phyloP scores from a whole-genome alignment of 768 basidiomycete genomes.

The Sutorius australiensis region DNA sequence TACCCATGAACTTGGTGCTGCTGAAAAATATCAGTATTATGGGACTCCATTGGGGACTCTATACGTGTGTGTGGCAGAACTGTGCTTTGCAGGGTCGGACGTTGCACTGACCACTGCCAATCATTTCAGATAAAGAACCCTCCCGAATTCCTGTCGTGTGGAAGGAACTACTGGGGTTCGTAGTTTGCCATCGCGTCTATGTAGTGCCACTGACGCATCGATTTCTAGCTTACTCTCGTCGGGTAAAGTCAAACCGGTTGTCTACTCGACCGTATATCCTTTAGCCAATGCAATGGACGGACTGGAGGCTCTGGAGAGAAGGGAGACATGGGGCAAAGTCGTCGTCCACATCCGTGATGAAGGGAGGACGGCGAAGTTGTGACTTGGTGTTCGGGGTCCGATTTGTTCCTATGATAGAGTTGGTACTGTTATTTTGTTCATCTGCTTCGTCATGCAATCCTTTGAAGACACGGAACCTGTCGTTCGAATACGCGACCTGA shows the following conservation, averaged over 20 bases:
- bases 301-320: slow-evolving; percentile 66
- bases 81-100: not conserved
- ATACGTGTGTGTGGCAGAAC: slow-evolving; percentile 47
- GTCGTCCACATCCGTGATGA: slow-evolving; percentile 64
- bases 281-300: slow-evolving; percentile 67
- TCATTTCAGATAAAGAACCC: slow-evolving; percentile 56
- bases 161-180: slow-evolving; percentile 63
- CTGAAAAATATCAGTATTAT: slow-evolving; percentile 83
- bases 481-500: slow-evolving; percentile 80
- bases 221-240: slow-evolving; percentile 59
- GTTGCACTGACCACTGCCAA: not conserved
- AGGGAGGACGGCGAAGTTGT: slow-evolving; percentile 42
- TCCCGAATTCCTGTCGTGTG: slow-evolving; percentile 64
- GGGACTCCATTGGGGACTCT: slow-evolving; percentile 87
- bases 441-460: slow-evolving; percentile 29
- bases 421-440: not conserved
- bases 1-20: slow-evolving; percentile 79
- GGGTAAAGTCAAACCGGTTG: slow-evolving; percentile 61
- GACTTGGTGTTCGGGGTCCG: slow-evolving; percentile 24
- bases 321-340: slow-evolving; percentile 93
- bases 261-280: slow-evolving; percentile 66
- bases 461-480: slow-evolving; percentile 52
- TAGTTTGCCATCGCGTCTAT: slow-evolving; percentile 1
- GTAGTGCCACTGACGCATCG: slow-evolving; percentile 1
- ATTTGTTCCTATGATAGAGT: too few relatives aligned